Base-by-base conservation (phyloP, 805 yeast species). In the Clavispora carvajalis region DNA sequence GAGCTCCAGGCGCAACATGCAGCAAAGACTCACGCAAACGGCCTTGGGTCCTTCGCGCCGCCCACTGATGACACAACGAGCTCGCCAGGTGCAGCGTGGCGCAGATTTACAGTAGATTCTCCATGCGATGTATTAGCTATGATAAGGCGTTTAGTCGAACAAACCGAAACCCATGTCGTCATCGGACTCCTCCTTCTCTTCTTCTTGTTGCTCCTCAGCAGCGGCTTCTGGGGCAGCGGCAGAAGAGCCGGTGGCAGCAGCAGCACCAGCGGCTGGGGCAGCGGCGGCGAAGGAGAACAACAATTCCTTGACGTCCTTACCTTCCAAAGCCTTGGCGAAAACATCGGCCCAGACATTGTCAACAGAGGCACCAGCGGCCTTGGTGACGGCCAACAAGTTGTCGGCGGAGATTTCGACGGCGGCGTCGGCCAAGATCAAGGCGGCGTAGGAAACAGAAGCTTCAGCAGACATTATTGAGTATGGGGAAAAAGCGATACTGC, bases 341-440 rank as follows among this genome's bases (percentile, higher is more conserved):
- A 86, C 78, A 62, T 85, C 85, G 61, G 93, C 85, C 91, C 91
- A 86, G 76, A 85, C 79, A 63, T 71, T 44, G 47, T 85, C 95
- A 63, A 84, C 86, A 43, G 77, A 72, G 63, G 89, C 80, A 68
- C 87, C 85, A 58, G 96, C 95, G 58, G 95, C 86, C 62, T 73
- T 63, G 69, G 87, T 73, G 67, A 87, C 72, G 54, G 93, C 70
- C 63, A 79, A 69, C 59, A 87, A 76, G 79, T 86, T 87, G 70
- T 85, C 91, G 58, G 93, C 47, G 54, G 95, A 79, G 81, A 93
- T 80, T 73, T 90, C 96, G 65, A 88, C 76, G 65, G 88, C 96
- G 64, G 97, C 87, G 69, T 91, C 99, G 57, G 97, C 96, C 73
- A 91, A 80, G 77, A 91, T 89, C 73, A 91, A 82, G 67, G 98